These are phyloP conservation scores for Wickerhamiella cacticola DNA, from an alignment of 805 yeast genomes.

Conservation along the genomic window DNA sequence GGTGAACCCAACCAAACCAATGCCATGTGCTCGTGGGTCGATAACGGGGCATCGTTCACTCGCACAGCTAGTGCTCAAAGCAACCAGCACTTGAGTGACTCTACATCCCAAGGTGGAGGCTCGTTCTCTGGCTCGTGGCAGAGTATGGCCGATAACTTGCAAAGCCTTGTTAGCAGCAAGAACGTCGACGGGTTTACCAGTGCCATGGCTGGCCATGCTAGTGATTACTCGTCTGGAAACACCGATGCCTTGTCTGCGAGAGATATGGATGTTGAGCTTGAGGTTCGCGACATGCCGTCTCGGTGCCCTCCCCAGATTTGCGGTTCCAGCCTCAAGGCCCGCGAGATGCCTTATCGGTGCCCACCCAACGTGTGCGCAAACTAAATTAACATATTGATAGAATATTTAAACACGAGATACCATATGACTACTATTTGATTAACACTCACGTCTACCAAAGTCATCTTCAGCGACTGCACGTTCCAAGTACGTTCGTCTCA, in stretches of 20 bases:
- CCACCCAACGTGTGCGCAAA: neutral
- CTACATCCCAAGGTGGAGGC: neutral
- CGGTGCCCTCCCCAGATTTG: slow-evolving; percentile 2
- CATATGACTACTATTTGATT: too few relatives aligned
- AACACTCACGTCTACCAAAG: too few relatives aligned
- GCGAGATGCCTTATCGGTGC: neutral
- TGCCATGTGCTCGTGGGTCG: slow-evolving; percentile 4
- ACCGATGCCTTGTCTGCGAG: too few relatives aligned
- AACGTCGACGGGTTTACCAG: neutral
- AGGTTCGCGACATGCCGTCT: neutral
- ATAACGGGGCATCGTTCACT: neutral
- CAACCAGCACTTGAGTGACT: neutral
- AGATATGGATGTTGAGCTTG: neutral
- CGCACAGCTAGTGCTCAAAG: slow-evolving; percentile 2
- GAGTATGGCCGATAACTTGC: neutral
- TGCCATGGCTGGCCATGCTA: neutral
- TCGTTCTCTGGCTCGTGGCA: neutral
- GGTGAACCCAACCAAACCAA: neutral
- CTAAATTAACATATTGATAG: neutral
- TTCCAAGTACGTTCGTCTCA: too few relatives aligned
- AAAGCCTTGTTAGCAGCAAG: neutral
- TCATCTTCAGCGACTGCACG: too few relatives aligned
- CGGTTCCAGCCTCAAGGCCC: neutral
- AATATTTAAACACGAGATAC: too few relatives aligned
- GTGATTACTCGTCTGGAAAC: neutral